Evolutionary conservation across 495 filamentous ascomycete species (phyloP), one percentile per base, ranked within the genome.

Genomic region (Bacidia gigantensis): DNA sequence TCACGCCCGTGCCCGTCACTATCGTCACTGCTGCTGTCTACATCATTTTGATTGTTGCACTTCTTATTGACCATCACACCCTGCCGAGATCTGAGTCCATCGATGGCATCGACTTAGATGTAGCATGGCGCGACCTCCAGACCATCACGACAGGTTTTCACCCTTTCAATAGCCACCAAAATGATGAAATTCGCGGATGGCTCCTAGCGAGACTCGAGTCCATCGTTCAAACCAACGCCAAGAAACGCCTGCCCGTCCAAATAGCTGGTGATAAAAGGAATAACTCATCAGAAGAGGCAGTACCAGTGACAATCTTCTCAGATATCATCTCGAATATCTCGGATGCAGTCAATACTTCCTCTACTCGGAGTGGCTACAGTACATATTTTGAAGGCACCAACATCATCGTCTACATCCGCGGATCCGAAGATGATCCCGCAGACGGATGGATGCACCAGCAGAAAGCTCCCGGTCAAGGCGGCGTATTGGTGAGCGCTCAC

Each of bases 381-480:
- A 77, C 79, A 10, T 96, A 96, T 60, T 94, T 90, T 57, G 89
- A 96, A 67, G 87, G 87, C 18, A 92, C 79, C 32, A 98, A 98
- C 60, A 83, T 96, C 58, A 78, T 95, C 48, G 82, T 96, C 12
- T 94, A 95, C 60, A 83, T 98, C 56, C 80, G 83, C 25, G 92
- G 92, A 11, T 80, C 73, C 45, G 78, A 85, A 52, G 87, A 93
- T 59, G 73, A 78, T 49, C 64, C 72, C 1, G 75, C 74, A 3
- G 70, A 72, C 11, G 89, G 80, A 82, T 89, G 79, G 85, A 61
- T 64, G 29, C 64, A 65, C 18, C 65, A 65, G 5, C 64, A 69
- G 51, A 63, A 61, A 42, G 72, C 76, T 32, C 69, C 70, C 46
- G 75, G 77, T 18, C 80, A 78, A 56, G 84, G 86, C 7, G 84